Evolutionary conservation across 257 asterid genomes (phyloP).

Genomic region (Nicotiana benthamiana): DNA sequence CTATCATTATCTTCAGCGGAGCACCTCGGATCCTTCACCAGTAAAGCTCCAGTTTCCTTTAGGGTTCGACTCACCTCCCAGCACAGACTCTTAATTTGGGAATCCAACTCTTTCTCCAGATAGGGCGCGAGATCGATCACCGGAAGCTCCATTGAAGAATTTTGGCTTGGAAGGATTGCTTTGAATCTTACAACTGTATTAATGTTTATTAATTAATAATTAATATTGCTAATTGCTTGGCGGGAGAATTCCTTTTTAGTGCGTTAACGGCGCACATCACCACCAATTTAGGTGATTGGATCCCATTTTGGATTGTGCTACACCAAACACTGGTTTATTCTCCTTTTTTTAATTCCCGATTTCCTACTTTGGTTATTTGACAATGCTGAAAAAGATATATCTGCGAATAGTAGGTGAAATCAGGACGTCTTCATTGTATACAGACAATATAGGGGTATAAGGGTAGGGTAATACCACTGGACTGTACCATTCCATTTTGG

Average conservation of each 20-base stretch:
- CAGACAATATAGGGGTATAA: too few species aligned
- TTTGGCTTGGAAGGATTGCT: not conserved
- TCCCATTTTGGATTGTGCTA: too few species aligned
- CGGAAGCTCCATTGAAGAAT: slow-evolving; percentile 42
- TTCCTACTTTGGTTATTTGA: too few species aligned
- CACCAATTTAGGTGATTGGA: not conserved
- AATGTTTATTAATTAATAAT: not conserved
- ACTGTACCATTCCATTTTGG: too few species aligned
- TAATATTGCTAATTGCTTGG: not conserved
- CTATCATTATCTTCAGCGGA: slow-evolving; percentile 70
- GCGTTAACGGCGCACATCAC: not conserved
- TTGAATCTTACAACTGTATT: not conserved
- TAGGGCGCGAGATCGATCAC: slow-evolving; percentile 77
- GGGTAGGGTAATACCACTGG: too few species aligned
- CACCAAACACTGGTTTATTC: too few species aligned
- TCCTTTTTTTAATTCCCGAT: too few species aligned
- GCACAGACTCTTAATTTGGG: slow-evolving; percentile 46
- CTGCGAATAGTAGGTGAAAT: too few species aligned
- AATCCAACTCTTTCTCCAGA: slow-evolving; percentile 36
- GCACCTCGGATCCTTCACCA: slow-evolving; percentile 91
- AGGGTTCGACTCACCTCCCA: slow-evolving; percentile 84
- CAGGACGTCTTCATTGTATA: too few species aligned
- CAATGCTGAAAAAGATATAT: too few species aligned
- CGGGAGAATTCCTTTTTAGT: slow-evolving; percentile 1
- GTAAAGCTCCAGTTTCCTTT: slow-evolving; percentile 81